phyloP scores from a whole-genome alignment of 768 basidiomycete genomes.

The Cyclocybe cylindracea region DNA sequence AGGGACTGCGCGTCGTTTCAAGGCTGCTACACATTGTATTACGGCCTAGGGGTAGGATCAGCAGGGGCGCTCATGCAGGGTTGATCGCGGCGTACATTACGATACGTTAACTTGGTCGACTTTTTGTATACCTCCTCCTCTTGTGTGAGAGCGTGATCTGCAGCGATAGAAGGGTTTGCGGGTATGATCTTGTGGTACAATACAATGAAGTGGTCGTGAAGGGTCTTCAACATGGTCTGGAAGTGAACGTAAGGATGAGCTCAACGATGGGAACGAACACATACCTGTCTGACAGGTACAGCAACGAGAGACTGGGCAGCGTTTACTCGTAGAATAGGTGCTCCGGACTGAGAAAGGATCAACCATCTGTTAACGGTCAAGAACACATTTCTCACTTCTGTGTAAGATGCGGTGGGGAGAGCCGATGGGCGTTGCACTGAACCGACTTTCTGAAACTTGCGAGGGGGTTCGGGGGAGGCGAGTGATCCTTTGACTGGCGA shows the following conservation, averaged over 20 bases:
- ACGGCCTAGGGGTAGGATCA: conserved; percentile 39
- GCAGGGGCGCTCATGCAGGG: not conserved
- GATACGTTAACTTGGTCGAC: conserved; percentile 78
- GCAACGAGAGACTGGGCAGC: conserved; percentile 73
- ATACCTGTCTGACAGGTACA: conserved; percentile 72
- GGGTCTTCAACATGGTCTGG: conserved; percentile 71
- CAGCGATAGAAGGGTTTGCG: conserved; percentile 59
- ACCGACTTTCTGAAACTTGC: conserved; percentile 63
- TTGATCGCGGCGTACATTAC: conserved; percentile 56
- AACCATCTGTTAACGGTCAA: conserved; percentile 1
- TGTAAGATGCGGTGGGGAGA: conserved; percentile 38
- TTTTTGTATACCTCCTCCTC: conserved; percentile 79
- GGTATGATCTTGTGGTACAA: conserved; percentile 63
- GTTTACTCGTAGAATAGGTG: conserved; percentile 64
- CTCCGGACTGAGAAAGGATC: conserved; percentile 45
- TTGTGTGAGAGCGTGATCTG: conserved; percentile 79
- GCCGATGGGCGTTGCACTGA: conserved; percentile 42
- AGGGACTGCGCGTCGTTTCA: conserved; percentile 57
- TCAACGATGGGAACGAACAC: conserved; percentile 10
- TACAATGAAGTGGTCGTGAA: conserved; percentile 72
- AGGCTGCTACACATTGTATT: conserved; percentile 48
- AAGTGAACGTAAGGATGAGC: not conserved
- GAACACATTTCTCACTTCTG: conserved; percentile 27
- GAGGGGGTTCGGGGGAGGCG: conserved; percentile 49
- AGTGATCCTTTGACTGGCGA: conserved; percentile 29